Evolutionary conservation across 352 stramenopile species (phyloP).

Genomic region (Phytophthora boehmeriae): DNA sequence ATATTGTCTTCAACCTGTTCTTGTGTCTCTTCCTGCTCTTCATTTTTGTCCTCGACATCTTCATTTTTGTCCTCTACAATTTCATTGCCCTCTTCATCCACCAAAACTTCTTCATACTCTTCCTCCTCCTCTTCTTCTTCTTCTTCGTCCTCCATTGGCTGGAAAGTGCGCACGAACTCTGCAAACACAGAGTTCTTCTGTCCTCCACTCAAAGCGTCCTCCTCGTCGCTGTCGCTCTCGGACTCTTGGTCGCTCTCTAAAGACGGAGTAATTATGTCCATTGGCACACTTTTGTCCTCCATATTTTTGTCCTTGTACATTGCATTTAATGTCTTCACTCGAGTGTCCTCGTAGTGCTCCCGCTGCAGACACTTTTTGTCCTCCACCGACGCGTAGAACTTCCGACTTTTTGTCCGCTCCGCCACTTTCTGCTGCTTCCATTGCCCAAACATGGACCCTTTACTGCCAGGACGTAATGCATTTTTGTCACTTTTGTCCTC

Average conservation of each 20-base stretch:
- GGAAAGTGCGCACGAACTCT: constrained; percentile 76
- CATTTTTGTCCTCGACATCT: constrained; percentile 47
- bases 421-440: constrained; percentile 75
- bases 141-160: constrained; percentile 38
- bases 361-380: constrained; percentile 58
- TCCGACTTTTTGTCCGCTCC: constrained; percentile 43
- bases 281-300: constrained; percentile 13
- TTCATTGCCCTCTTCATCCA: constrained; percentile 50
- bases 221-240: constrained; percentile 22
- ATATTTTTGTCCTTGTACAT: constrained; percentile 43
- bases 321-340: constrained; percentile 40
- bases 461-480: constrained; percentile 11
- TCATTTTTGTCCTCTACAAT: constrained; percentile 41
- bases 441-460: constrained; percentile 73
- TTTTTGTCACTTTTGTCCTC: constrained; percentile 20
- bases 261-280: background rate
- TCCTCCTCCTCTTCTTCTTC: constrained; percentile 46
- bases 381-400: constrained; percentile 50
- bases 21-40: constrained; percentile 41
- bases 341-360: constrained; percentile 41
- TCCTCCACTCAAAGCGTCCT: constrained; percentile 8
- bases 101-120: constrained; percentile 52
- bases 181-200: constrained; percentile 58
- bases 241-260: constrained; percentile 5
- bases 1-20: constrained; percentile 25